Evolutionary conservation across 805 yeast species (phyloP), one percentile per base, ranked within the genome.

Genomic region (Jamesozyma rosinii): DNA sequence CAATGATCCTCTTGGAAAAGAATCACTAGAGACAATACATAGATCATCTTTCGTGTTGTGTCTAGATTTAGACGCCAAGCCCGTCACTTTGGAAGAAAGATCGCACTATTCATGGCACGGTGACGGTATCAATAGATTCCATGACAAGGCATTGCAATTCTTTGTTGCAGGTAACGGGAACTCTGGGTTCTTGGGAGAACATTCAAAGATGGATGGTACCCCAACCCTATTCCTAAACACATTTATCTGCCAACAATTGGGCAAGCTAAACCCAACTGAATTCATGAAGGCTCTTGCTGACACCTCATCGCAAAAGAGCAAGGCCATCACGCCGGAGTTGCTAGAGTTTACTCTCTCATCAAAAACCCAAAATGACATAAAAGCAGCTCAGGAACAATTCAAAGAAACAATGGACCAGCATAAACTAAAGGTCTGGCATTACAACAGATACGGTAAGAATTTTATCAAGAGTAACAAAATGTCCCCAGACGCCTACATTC

Each of bases 181-280:
- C 49, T 85, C 96, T 6, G 97, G 97, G 0, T 90, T 89, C 69
- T 67, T 88, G 59, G 97, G 95, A 49, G 98, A 90, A 69, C 98
- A 90, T 70, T 87, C 97, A 19, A 83, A 78, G 70, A 90, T 90
- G 97, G 98, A 90, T 65, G 98, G 97, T 49, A 86, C 96, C 9
- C 95, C 97, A 59, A 90, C 95, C 26, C 77, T 86, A 57, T 79
- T 87, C 50, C 68, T 90, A 68, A 90, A 90, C 64, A 87, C 87
- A 65, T 79, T 71, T 57, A 71, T 90, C 33, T 71, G 79, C 49
- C 71, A 71, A 42, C 74, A 77, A 52, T 65, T 89, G 44, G 48
- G 63, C 44, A 72, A 75, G 56, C 61, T 76, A 57, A 66, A 76
- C 53, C 61, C 61, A 19, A 33, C 41, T 10, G 49, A 51, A 37